Base-by-base conservation (phyloP, 2,329 filamentous ascomycete species). In the Mycocentrospora acerina region DNA sequence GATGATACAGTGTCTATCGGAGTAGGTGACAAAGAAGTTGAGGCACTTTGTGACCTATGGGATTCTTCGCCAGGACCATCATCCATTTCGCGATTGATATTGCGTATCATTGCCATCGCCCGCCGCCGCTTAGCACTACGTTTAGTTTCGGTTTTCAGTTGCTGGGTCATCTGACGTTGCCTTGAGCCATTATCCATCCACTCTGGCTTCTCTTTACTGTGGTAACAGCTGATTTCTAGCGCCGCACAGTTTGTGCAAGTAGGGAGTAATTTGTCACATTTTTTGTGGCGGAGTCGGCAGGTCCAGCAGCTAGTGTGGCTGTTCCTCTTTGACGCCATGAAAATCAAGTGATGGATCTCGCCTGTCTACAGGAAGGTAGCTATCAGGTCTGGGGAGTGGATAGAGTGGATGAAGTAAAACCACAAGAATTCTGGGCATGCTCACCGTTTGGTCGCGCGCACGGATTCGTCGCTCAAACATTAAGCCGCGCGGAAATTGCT, bases 201-300 rank as follows among this genome's bases (percentile, higher is more conserved):
- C 28, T 40, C 32, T 9, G 52, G 49, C 31, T 78, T 81, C 16
- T 36, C 24, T 2, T 75, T 69, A 42, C 67, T 63, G 49, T 74
- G 81, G 42, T 78, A 60, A 54, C 81, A 83, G 13, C 71, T 72
- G 40, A 83, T 82, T 32, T 76, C 70, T n/a, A 83, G 72, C 2
- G 66, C 57, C 11, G 62, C 57, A 61, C 80, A 83, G 24, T 58
- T 65, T 5, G 71, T 65, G 59, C 80, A 83, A 7, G 71, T 53
- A 7, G 79, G 78, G 2, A 68, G 71, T 16, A 53, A 66, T 54
- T 80, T 76, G 46, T 81, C 77, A 56, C 80, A 83, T 53, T 81
- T 82, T 55, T 83, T 83, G 50, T 77, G 77, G 14, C 80, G 74
- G 9, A 82, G 69, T 15, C 79, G 74, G 51, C 80, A 83, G 2